phyloP scores from a whole-genome alignment of 2,329 filamentous ascomycete genomes.

The Pseudogymnoascus sp. region DNA sequence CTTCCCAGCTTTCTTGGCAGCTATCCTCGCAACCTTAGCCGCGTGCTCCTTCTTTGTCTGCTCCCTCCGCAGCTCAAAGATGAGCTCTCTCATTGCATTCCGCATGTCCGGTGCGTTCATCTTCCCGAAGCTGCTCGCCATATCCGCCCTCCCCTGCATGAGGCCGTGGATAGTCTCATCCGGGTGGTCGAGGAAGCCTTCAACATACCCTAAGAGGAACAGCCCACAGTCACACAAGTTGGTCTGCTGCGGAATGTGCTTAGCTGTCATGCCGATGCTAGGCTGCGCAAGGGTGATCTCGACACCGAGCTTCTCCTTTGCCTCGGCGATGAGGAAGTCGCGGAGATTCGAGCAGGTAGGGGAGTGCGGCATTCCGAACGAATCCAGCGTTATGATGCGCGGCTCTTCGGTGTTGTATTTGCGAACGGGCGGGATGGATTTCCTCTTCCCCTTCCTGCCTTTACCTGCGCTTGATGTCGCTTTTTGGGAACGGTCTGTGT shows the following conservation, averaged over 20 bases:
- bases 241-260: constrained; percentile 67
- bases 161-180: constrained; percentile 62
- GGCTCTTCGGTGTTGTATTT: constrained; percentile 50
- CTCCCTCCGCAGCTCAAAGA: constrained; percentile 56
- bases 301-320: constrained; percentile 49
- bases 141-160: constrained; percentile 47
- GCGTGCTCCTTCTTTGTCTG: constrained; percentile 41
- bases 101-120: constrained; percentile 56
- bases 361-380: constrained; percentile 60
- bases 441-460: constrained; percentile 33
- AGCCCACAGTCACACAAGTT: constrained; percentile 89
- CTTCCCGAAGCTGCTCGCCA: constrained; percentile 23
- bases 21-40: constrained; percentile 16
- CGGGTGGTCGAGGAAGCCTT: constrained; percentile 72
- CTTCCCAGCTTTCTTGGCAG: neutral
- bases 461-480: constrained; percentile 21
- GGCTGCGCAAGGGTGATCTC: constrained; percentile 28
- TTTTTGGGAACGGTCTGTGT: constrained; percentile 10
- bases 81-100: constrained; percentile 55
- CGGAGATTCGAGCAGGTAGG: constrained; percentile 63
- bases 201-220: constrained; percentile 77
- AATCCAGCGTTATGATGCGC: constrained; percentile 82
- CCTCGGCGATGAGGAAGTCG: constrained; percentile 71
- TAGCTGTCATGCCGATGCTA: constrained; percentile 58
- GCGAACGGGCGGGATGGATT: constrained; percentile 27